A percentile compares a stretch with the other conserved stretches of the same genome.
Conservation (phyloP, 2,329 filamentous ascomycete genomes). For the Raffaelea arxii region DNA sequence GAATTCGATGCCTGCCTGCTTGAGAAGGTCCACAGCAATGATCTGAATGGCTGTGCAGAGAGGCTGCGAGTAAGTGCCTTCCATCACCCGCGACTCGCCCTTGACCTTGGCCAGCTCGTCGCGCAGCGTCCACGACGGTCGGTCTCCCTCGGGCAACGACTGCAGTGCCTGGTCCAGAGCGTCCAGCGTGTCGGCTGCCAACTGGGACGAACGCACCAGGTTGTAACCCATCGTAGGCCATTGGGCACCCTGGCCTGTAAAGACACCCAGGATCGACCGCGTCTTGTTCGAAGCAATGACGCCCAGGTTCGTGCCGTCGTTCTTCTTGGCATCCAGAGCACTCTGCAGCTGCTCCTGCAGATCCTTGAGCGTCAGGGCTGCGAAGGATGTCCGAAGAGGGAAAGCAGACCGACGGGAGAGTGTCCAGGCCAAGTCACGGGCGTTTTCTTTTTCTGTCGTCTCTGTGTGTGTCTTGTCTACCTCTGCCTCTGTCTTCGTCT, state of each 20-base stretch:
- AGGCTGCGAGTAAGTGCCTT: slow-evolving; percentile 33
- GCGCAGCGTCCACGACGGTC: slow-evolving; percentile 22
- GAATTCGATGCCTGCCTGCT: slow-evolving; percentile 17
- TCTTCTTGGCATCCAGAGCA: too few species aligned
- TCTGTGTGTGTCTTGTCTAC: too few species aligned
- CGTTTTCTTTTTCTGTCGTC: too few species aligned
- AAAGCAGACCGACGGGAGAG: too few species aligned
- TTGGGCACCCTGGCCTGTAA: slow-evolving; percentile 36
- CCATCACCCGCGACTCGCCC: slow-evolving; percentile 17
- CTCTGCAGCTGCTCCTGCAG: too few species aligned
- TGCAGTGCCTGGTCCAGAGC: not conserved
- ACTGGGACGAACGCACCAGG: slow-evolving; percentile 18
- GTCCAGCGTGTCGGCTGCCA: slow-evolving; percentile 12
- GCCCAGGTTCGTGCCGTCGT: too few species aligned
- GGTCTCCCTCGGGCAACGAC: slow-evolving; percentile 8
- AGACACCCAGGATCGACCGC: slow-evolving; percentile 24
- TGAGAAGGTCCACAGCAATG: slow-evolving; percentile 22
- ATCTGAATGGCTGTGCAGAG: slow-evolving; percentile 45
- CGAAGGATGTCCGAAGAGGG: too few species aligned
- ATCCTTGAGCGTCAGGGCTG: too few species aligned
- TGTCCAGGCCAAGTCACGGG: too few species aligned
- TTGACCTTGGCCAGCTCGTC: slow-evolving; percentile 22
- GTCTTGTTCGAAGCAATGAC: too few species aligned
- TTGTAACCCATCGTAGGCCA: slow-evolving; percentile 30
- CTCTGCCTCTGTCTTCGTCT: too few species aligned